A percentile compares a stretch with the other conserved stretches of the same genome.
Evolutionary conservation across 73 alveolate species (phyloP).

Genomic region (Effrenium voratum): DNA sequence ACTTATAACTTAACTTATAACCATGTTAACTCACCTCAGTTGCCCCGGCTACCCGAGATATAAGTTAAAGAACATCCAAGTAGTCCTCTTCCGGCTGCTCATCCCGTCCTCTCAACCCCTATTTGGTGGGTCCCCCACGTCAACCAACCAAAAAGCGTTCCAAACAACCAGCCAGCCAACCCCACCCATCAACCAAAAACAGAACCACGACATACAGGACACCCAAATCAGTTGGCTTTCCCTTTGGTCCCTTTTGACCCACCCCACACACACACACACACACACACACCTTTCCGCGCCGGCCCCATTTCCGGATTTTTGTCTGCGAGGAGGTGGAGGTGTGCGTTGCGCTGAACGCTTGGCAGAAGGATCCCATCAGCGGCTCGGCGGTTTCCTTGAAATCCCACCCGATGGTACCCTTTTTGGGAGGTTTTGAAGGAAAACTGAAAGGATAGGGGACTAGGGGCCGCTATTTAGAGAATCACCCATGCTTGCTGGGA

Average conservation of each 20-base stretch:
- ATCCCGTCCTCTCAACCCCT: too few relatives aligned
- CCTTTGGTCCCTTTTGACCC: neutral
- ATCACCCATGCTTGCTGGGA: neutral
- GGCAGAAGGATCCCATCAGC: constrained; percentile 51
- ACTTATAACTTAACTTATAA: too few relatives aligned
- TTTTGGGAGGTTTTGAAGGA: neutral
- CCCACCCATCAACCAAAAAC: neutral
- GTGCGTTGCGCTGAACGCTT: constrained; percentile 49
- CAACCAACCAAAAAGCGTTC: neutral
- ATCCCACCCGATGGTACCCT: neutral
- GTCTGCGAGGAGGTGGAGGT: constrained; percentile 52
- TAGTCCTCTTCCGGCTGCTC: too few relatives aligned
- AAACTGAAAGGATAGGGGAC: neutral
- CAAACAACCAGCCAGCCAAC: neutral
- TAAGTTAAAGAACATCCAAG: too few relatives aligned
- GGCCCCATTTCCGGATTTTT: too few relatives aligned
- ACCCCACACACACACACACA: neutral
- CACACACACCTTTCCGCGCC: too few relatives aligned
- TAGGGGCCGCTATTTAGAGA: neutral
- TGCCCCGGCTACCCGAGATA: too few relatives aligned
- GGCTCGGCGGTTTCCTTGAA: neutral
- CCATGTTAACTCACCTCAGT: too few relatives aligned
- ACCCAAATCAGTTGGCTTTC: neutral
- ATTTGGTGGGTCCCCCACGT: too few relatives aligned
- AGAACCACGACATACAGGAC: neutral